Evolutionary conservation across 2,329 filamentous ascomycete species (phyloP), one percentile per base, ranked within the genome.

Genomic region (Hypoxylon sp.): DNA sequence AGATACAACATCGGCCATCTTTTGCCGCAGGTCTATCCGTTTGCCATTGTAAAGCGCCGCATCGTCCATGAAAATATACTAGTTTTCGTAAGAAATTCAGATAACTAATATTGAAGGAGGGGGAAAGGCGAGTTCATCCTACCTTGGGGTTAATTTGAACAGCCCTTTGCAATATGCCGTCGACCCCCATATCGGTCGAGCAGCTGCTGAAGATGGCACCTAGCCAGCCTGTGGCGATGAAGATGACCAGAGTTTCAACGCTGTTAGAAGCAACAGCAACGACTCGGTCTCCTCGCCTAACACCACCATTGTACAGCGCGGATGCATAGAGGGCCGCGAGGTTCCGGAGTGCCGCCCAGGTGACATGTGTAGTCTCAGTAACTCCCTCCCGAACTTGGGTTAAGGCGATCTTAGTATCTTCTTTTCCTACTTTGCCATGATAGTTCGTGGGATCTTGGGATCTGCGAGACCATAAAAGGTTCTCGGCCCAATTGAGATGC

Each of bases 1-100:
- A 0, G 82, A 78, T 0, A 91, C 84, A 17, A 94, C 85, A 40
- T 90, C 87, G 27, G 79, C 78, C 81, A 97, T 95, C 81, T 96
- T 96, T 0, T 83, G 79, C 3, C 91, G 84, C 42, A 97, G 82
- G 74, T 96, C 92, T 25, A 92, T 83, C 0, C 83, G 88, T 79
- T 92, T 93, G 50, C 92, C 92, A 72, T 95, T 95, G 73, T 97
- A 97, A 2, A 95, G 81, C 0, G 93, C 87, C 40, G 85, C 89
- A 74, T 96, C 93, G 73, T 97, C 94, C 75, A 95, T 90, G 77
- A 97, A 96, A n/a, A 97, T 84, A 77, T 89, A 92, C 79, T 87
- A 10, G 3, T 42, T 14, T 35, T 51, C 2, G 25, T 71, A 2
- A 69, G 64, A n/a, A 59, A 50, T 20, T 20, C 20, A 20, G 20